phyloP scores from a whole-genome alignment of 495 filamentous ascomycete species.

The Amorphotheca resinae region DNA sequence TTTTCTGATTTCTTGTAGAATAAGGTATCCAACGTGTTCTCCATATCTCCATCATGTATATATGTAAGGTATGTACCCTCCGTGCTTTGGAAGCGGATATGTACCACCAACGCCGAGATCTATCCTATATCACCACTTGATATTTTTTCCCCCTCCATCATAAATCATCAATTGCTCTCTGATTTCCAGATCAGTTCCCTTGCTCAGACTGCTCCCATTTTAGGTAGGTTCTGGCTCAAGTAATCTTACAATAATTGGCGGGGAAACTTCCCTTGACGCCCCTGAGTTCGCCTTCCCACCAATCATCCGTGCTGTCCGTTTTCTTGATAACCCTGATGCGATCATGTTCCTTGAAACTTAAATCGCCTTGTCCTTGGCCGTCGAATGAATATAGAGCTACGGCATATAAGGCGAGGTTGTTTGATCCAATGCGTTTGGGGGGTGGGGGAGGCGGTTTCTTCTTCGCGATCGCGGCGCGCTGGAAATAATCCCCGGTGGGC shows the following conservation, averaged over 20 bases:
- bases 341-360: conserved; percentile 75
- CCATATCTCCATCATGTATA: too few species aligned
- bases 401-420: conserved; percentile 43
- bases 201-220: background rate
- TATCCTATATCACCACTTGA: background rate
- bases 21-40: too few species aligned
- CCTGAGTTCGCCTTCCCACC: conserved; percentile 84
- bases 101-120: background rate
- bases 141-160: background rate
- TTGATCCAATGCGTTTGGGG: conserved; percentile 19
- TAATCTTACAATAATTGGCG: conserved; percentile 64
- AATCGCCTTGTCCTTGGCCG: conserved; percentile 59
- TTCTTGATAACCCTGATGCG: conserved; percentile 72
- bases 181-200: background rate
- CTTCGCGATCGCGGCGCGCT: conserved; percentile 15
- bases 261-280: conserved; percentile 73
- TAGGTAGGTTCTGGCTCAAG: too few species aligned
- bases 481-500: conserved; percentile 17
- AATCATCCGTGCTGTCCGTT: conserved; percentile 80
- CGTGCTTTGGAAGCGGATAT: too few species aligned
- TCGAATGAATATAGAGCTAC: conserved; percentile 72
- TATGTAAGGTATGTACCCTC: too few species aligned
- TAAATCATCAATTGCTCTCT: background rate
- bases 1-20: too few species aligned
- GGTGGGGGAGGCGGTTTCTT: conserved; percentile 24